phyloP scores from a whole-genome alignment of 1,284 basidiomycete genomes.

The Ceratobasidium sp. region DNA sequence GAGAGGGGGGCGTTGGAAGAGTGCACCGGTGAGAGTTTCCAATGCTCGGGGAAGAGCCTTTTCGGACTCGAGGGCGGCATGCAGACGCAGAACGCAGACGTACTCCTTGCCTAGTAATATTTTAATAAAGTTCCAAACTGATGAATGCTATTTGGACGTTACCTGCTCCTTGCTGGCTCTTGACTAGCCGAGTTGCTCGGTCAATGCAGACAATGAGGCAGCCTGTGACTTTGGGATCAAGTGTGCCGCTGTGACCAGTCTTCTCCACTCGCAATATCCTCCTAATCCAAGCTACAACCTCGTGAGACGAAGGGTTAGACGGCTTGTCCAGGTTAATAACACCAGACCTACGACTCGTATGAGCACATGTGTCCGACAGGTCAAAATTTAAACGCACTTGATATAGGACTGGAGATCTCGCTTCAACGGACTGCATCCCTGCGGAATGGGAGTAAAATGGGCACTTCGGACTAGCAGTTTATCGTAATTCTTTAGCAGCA shows the following conservation, averaged over 20 bases:
- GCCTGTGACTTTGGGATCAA: slow-evolving; percentile 99
- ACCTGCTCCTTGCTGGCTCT: slow-evolving; percentile 97
- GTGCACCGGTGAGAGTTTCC: slow-evolving; percentile 96
- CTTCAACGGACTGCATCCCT: slow-evolving; percentile 91
- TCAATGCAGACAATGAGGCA: slow-evolving; percentile 99
- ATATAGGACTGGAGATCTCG: slow-evolving; percentile 91
- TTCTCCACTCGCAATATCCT: slow-evolving; percentile 97
- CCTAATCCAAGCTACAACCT: slow-evolving; percentile 99
- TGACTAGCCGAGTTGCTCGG: slow-evolving; percentile 99
- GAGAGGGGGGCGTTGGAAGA: slow-evolving; percentile 98
- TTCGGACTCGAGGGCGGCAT: slow-evolving; percentile 83
- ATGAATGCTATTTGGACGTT: slow-evolving; percentile 50
- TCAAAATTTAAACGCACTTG: slow-evolving; percentile 65
- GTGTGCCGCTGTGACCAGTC: slow-evolving; percentile 97
- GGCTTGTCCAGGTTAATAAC: slow-evolving; percentile 99
- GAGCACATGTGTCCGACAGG: slow-evolving; percentile 2
- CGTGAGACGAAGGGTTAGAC: slow-evolving; percentile 99
- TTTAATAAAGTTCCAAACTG: slow-evolving; percentile 21
- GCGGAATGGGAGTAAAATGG: slow-evolving; percentile 98
- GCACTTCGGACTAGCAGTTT: slow-evolving; percentile 93
- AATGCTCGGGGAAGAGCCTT: slow-evolving; percentile 91
- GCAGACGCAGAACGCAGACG: slow-evolving; percentile 94
- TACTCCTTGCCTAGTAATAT: slow-evolving; percentile 89
- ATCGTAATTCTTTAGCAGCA: slow-evolving; percentile 99
- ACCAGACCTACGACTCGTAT: slow-evolving; percentile 74